Evolutionary conservation across 495 filamentous ascomycete genomes (phyloP).

Genomic region (Aspergillus sclerotiicarbonarius): DNA sequence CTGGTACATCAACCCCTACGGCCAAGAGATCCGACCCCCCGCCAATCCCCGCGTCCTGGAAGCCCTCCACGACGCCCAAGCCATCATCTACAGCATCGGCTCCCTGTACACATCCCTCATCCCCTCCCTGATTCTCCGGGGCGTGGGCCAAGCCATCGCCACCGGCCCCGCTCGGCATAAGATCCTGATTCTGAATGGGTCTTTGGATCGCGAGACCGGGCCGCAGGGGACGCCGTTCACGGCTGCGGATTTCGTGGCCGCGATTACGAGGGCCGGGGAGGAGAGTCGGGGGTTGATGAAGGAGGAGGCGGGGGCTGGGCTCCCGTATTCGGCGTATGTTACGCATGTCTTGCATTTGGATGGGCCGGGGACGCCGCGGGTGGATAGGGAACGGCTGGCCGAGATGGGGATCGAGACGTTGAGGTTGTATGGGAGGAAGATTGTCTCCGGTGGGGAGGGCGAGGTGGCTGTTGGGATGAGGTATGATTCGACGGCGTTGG

Average conservation of each 20-base stretch:
- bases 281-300: conserved; percentile 41
- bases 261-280: conserved; percentile 64
- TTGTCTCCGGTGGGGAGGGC: conserved; percentile 27
- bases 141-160: conserved; percentile 41
- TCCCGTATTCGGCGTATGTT: conserved; percentile 60
- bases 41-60: conserved; percentile 77
- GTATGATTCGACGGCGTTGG: conserved; percentile 75
- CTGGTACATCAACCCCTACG: conserved; percentile 98
- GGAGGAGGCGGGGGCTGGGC: neutral
- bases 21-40: conserved; percentile 77
- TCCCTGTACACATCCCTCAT: conserved; percentile 80
- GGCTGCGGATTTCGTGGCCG: conserved; percentile 74
- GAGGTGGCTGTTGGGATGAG: conserved; percentile 49
- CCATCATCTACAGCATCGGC: conserved; percentile 87
- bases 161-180: conserved; percentile 58
- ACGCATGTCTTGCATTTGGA: conserved; percentile 84
- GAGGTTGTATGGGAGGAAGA: conserved; percentile 69
- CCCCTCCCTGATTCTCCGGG: conserved; percentile 55
- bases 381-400: conserved; percentile 63
- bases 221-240: conserved; percentile 57
- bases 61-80: conserved; percentile 58
- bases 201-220: conserved; percentile 81
- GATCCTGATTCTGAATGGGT: conserved; percentile 83
- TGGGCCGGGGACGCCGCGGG: conserved; percentile 63
- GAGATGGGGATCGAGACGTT: conserved; percentile 73